These are phyloP conservation scores for Pleurotus eryngii DNA, from an alignment of 768 basidiomycete species.

Conservation along the genomic window DNA sequence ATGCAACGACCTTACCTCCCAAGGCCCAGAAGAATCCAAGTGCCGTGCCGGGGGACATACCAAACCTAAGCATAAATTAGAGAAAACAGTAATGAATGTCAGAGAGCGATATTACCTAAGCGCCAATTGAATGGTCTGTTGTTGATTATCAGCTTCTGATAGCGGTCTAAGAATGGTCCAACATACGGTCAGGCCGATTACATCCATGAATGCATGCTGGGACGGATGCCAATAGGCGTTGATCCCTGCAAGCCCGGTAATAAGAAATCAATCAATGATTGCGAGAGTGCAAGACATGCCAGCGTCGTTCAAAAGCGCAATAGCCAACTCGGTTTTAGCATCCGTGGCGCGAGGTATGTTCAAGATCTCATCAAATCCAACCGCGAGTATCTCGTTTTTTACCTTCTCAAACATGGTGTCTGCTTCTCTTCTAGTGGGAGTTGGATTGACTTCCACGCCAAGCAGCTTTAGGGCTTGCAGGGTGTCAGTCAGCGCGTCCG, in stretches of 20 bases:
- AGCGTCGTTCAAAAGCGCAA: slow-evolving; percentile 66
- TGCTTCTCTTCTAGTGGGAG: slow-evolving; percentile 51
- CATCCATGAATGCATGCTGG: slow-evolving; percentile 51
- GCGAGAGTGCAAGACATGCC: slow-evolving; percentile 29
- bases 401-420: slow-evolving; percentile 68
- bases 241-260: slow-evolving; percentile 35
- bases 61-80: slow-evolving; percentile 37
- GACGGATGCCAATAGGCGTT: slow-evolving; percentile 71
- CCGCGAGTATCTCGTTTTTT: slow-evolving; percentile 65
- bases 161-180: background rate
- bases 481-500: slow-evolving; percentile 55
- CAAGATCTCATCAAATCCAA: slow-evolving; percentile 68
- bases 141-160: background rate
- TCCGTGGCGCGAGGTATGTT: slow-evolving; percentile 61
- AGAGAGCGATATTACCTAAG: slow-evolving; percentile 41
- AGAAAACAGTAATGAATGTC: background rate
- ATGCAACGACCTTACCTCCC: slow-evolving; percentile 38
- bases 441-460: slow-evolving; percentile 55
- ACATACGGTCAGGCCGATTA: slow-evolving; percentile 65
- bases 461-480: slow-evolving; percentile 56
- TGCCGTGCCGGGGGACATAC: slow-evolving; percentile 66
- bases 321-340: slow-evolving; percentile 55
- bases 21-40: slow-evolving; percentile 74
- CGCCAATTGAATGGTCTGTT: slow-evolving; percentile 61
- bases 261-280: background rate